These are phyloP conservation scores for Fagopyrum tataricum DNA, from an alignment of 148 eudicot species.

Conservation along the genomic window DNA sequence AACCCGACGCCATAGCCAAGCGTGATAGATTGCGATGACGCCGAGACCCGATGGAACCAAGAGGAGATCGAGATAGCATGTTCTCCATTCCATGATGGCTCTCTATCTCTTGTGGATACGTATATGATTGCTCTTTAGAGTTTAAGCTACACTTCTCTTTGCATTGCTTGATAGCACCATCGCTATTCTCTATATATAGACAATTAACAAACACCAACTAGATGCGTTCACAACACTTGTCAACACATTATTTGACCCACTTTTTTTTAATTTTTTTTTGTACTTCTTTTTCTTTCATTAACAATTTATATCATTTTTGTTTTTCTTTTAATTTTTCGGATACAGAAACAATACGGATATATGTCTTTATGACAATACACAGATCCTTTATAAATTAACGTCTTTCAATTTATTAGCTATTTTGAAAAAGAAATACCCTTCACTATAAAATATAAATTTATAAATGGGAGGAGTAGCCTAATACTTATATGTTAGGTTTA, in stretches of 20 bases:
- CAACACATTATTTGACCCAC: not conserved
- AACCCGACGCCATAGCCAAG: slow-evolving; percentile 73
- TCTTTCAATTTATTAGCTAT: no score
- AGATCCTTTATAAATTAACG: no score
- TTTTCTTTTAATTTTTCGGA: no score
- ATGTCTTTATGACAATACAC: no score
- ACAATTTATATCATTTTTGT: not conserved
- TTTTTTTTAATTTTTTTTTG: no score
- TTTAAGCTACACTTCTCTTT: not conserved
- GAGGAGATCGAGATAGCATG: slow-evolving; percentile 48
- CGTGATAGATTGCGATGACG: slow-evolving; percentile 41
- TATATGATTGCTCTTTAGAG: not conserved
- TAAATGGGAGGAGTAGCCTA: no score
- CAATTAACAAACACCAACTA: not conserved
- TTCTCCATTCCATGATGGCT: slow-evolving; percentile 50
- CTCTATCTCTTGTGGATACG: not conserved
- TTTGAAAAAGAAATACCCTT: no score
- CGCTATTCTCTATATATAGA: not conserved
- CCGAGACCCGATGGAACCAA: slow-evolving; percentile 65
- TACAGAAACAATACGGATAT: no score
- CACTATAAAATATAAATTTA: no score
- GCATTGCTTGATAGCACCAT: not conserved
- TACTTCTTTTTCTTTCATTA: not conserved
- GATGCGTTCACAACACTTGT: not conserved
- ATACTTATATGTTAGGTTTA: no score